Base-by-base conservation (phyloP, 1,284 basidiomycete genomes). In the Trametes versicolor region DNA sequence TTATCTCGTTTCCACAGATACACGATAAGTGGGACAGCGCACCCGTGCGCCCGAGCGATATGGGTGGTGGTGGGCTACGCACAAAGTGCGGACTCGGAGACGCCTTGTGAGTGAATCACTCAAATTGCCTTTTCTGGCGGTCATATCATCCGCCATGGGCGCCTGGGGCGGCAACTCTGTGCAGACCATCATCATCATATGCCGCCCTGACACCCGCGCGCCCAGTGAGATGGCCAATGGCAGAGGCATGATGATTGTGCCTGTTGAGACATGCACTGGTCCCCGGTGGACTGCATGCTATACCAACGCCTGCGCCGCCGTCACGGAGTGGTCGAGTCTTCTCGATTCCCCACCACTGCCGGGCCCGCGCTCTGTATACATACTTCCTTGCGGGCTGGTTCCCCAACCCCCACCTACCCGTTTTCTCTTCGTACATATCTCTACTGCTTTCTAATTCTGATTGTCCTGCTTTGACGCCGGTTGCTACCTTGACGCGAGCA, bases 211-310 rank as follows among this genome's bases (percentile, higher is more conserved):
- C 29, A 32, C 21, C 21, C 17, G 29, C 27, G 41, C 41, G 41
- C 27, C 19, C 27, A 10, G 32, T 19, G 23, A 7, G 12, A 9
- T n/a, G 48, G 32, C 27, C 45, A 43, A 15, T 34, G n/a, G 48
- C 39, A 47, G 41, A 39, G 23, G 10, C 25, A 37, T 64, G 63
- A 64, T 64, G 63, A 64, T 64, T n/a, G 63, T 60, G 51, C 63
- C 58, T 64, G 53, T 62, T 25, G 54, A 57, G 32, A 57, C 32
- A 25, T 7, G 41, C 61, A 57, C 54, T 17, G 60, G 36, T 43
- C 34, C 19, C 19, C 5, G 45, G 21, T 27, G 15, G n/a, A 10
- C 37, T 27, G 37, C n/a, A 23, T 1, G 41, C 23, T 41, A 54
- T 27, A n/a, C 9, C 9, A 9, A 13, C 48, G 41, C 41, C 27